These are phyloP conservation scores for Exserohilum turcica DNA, from an alignment of 2,329 filamentous ascomycete species.

Conservation along the genomic window DNA sequence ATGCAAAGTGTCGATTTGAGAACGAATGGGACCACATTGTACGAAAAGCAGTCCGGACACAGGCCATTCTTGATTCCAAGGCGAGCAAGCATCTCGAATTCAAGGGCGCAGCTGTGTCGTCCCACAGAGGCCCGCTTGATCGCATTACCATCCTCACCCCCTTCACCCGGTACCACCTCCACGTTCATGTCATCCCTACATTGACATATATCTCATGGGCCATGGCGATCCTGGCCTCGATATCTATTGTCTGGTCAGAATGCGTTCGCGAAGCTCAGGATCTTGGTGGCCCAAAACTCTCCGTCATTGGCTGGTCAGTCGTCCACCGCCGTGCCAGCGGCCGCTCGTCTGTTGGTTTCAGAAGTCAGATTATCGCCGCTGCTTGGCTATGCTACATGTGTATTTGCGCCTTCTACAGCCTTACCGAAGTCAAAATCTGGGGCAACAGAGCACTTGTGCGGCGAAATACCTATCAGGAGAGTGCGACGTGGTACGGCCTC, in stretches of 20 bases:
- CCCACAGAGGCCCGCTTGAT: slow-evolving; percentile 49
- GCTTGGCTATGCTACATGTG: slow-evolving; percentile 98
- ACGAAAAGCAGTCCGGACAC: slow-evolving; percentile 72
- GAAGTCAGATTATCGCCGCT: slow-evolving; percentile 81
- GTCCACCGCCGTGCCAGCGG: slow-evolving; percentile 76
- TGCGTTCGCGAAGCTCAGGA: slow-evolving; percentile 75
- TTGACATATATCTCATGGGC: slow-evolving; percentile 68
- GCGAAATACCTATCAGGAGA: slow-evolving; percentile 89
- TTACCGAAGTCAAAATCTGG: slow-evolving; percentile 97
- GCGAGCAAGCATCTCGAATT: slow-evolving; percentile 82
- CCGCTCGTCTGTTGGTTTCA: slow-evolving; percentile 79
- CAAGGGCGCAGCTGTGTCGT: slow-evolving; percentile 58
- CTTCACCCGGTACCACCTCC: slow-evolving; percentile 77
- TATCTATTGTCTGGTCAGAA: slow-evolving; percentile 91
- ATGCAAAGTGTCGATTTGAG: slow-evolving; percentile 80
- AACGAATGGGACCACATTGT: slow-evolving; percentile 86
- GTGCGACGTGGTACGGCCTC: slow-evolving; percentile 92
- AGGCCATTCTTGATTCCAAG: slow-evolving; percentile 82
- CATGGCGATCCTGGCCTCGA: slow-evolving; percentile 74
- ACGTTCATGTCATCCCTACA: slow-evolving; percentile 75
- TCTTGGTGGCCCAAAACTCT: slow-evolving; percentile 67
- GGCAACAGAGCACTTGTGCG: slow-evolving; percentile 87
- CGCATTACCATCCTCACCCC: slow-evolving; percentile 69
- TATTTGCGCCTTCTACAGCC: slow-evolving; percentile 80
- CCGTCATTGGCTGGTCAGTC: slow-evolving; percentile 69